A percentile compares a stretch with the other conserved stretches of the same genome.
Evolutionary conservation across 352 stramenopile genomes (phyloP).

Genomic region (Thalassiosira livingstoniorum): DNA sequence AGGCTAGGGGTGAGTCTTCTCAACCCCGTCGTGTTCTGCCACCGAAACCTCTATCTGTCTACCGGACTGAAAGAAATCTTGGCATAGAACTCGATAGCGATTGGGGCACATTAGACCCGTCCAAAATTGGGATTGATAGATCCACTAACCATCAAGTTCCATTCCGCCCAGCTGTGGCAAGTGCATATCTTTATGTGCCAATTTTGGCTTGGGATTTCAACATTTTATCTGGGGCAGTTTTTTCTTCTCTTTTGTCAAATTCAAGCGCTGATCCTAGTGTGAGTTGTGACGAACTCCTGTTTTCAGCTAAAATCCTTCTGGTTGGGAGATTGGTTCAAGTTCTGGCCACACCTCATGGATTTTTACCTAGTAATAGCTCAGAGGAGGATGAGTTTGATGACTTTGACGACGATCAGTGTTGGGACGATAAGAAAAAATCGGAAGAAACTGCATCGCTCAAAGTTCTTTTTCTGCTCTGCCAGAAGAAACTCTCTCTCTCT

Average conservation of each 20-base stretch:
- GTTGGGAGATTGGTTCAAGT: conserved; percentile 80
- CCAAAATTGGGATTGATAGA: conserved; percentile 34
- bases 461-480: conserved; percentile 68
- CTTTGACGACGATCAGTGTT: conserved; percentile 70
- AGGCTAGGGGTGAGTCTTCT: neutral
- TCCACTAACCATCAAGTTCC: conserved; percentile 26
- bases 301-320: conserved; percentile 68
- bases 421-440: conserved; percentile 62
- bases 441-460: conserved; percentile 65
- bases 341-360: conserved; percentile 73
- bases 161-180: conserved; percentile 81
- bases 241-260: conserved; percentile 80
- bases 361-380: conserved; percentile 45
- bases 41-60: conserved; percentile 58
- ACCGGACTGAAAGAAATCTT: conserved; percentile 55
- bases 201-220: conserved; percentile 85
- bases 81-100: conserved; percentile 36
- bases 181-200: conserved; percentile 81
- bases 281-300: conserved; percentile 66
- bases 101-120: conserved; percentile 79
- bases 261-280: conserved; percentile 46
- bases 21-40: conserved; percentile 40
- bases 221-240: conserved; percentile 78
- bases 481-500: conserved; percentile 34
- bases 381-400: conserved; percentile 67